Conservation (phyloP, 169 alveolate genomes). For the Eimeria brunetti region DNA sequence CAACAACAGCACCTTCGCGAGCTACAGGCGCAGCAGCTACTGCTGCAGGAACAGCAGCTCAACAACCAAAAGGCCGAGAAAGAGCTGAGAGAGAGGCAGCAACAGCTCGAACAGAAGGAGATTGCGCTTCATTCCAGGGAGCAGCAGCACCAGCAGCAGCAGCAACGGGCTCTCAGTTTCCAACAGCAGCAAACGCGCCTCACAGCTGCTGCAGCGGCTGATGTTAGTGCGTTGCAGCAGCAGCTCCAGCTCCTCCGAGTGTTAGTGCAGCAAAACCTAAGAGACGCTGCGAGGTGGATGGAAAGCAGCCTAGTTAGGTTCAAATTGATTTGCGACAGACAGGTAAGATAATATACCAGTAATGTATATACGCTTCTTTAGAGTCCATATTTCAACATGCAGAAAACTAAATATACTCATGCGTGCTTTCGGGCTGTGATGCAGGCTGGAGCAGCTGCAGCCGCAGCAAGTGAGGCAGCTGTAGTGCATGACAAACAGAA, state of each 20-base stretch:
- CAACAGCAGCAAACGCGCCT: conserved; percentile 26
- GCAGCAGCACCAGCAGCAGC: conserved; percentile 38
- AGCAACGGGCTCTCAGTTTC: neutral
- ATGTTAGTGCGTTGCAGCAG: conserved; percentile 39
- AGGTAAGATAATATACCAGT: neutral
- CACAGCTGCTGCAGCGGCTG: conserved; percentile 36
- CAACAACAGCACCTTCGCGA: conserved; percentile 6
- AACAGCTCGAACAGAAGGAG: conserved; percentile 24
- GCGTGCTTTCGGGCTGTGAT: neutral
- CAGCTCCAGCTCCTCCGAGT: conserved; percentile 61
- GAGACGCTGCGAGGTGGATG: conserved; percentile 54
- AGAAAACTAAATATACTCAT: neutral
- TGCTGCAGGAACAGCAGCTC: conserved; percentile 47
- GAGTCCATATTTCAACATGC: neutral
- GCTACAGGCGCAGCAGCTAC: conserved; percentile 16
- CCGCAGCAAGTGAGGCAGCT: conserved; percentile 55
- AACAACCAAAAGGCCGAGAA: conserved; percentile 25
- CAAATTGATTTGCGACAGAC: conserved; percentile 38
- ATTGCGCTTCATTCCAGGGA: conserved; percentile 13
- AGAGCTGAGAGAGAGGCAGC: neutral
- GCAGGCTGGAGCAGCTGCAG: conserved; percentile 47
- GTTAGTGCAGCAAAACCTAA: conserved; percentile 2
- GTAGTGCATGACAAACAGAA: conserved; percentile 15
- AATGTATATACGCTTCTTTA: neutral
- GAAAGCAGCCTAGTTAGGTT: conserved; percentile 32